Conservation (phyloP, 805 yeast genomes). For the Candida schatavii region DNA sequence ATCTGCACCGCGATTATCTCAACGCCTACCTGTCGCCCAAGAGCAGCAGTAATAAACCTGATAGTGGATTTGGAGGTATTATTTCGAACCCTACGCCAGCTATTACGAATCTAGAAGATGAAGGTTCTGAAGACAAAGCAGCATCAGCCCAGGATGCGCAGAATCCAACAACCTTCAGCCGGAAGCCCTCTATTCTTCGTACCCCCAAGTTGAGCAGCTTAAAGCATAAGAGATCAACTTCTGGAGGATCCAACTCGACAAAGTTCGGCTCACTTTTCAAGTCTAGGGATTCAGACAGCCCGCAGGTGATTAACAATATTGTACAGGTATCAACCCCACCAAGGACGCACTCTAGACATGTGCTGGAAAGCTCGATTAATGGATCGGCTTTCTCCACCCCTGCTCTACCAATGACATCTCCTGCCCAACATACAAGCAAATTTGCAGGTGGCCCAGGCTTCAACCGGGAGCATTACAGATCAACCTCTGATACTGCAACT, state of each 20-base stretch:
- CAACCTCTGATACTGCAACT: conserved; percentile 39
- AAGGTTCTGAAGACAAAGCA: not conserved
- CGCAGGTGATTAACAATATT: conserved; percentile 6
- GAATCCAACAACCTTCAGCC: conserved; percentile 12
- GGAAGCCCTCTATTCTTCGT: conserved; percentile 27
- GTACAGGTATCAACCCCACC: conserved; percentile 5
- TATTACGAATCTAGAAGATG: conserved; percentile 35
- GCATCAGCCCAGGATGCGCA: not conserved
- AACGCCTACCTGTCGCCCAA: conserved; percentile 7
- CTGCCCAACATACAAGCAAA: conserved; percentile 9
- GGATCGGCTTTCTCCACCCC: conserved; percentile 42
- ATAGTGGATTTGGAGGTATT: conserved; percentile 2
- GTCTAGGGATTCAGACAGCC: conserved; percentile 16
- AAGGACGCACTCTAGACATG: conserved; percentile 33
- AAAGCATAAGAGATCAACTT: conserved; percentile 39
- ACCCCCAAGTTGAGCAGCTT: conserved; percentile 29
- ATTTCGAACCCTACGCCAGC: conserved; percentile 24
- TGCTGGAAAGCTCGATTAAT: conserved; percentile 36
- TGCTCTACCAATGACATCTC: conserved; percentile 37
- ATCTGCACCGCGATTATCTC: conserved; percentile 6
- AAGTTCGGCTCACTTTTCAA: conserved; percentile 34
- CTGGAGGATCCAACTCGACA: conserved; percentile 29
- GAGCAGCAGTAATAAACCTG: not conserved
- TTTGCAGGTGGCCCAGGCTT: conserved; percentile 4
- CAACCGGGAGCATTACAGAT: conserved; percentile 33